Evolutionary conservation across 1,284 basidiomycete species (phyloP).

Genomic region (Boletellus deceptivus): DNA sequence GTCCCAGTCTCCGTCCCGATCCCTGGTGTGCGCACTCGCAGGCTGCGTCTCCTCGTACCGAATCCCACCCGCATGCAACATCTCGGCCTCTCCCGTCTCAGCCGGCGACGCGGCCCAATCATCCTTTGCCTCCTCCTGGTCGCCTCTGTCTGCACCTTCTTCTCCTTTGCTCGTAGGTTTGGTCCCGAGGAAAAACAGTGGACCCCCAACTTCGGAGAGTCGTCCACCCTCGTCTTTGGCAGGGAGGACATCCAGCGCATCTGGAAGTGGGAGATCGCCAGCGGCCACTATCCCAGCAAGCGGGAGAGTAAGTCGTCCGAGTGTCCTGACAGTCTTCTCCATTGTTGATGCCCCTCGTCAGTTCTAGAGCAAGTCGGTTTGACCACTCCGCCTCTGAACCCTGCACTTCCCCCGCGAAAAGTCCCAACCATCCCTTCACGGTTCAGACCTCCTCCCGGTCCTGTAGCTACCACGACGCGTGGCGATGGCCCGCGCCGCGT

Average conservation of each 20-base stretch:
- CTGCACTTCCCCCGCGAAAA: conserved; percentile 59
- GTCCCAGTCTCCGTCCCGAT: conserved; percentile 58
- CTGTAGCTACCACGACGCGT: conserved; percentile 45
- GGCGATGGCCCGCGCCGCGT: conserved; percentile 75
- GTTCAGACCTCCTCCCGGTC: conserved; percentile 43
- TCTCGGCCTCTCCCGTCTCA: conserved; percentile 55
- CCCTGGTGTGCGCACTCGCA: conserved; percentile 53
- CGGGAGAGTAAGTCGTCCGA: conserved; percentile 56
- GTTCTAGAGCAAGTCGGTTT: conserved; percentile 75
- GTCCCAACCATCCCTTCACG: conserved; percentile 43
- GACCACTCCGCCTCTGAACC: conserved; percentile 59
- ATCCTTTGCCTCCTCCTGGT: conserved; percentile 50
- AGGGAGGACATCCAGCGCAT: conserved; percentile 79
- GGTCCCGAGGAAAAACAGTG: conserved; percentile 59
- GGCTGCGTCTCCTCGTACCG: conserved; percentile 54
- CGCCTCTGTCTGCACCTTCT: conserved; percentile 48
- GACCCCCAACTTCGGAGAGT: conserved; percentile 68
- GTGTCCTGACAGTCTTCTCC: background rate
- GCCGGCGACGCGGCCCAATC: conserved; percentile 53
- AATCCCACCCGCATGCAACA: conserved; percentile 65
- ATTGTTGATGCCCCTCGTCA: conserved; percentile 30
- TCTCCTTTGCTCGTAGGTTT: conserved; percentile 60
- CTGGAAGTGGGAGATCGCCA: conserved; percentile 91
- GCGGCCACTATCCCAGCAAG: conserved; percentile 87
- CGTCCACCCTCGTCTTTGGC: conserved; percentile 74